Evolutionary conservation across 495 filamentous ascomycete species (phyloP), one percentile per base, ranked within the genome.

Genomic region (Daldinia decipiens): DNA sequence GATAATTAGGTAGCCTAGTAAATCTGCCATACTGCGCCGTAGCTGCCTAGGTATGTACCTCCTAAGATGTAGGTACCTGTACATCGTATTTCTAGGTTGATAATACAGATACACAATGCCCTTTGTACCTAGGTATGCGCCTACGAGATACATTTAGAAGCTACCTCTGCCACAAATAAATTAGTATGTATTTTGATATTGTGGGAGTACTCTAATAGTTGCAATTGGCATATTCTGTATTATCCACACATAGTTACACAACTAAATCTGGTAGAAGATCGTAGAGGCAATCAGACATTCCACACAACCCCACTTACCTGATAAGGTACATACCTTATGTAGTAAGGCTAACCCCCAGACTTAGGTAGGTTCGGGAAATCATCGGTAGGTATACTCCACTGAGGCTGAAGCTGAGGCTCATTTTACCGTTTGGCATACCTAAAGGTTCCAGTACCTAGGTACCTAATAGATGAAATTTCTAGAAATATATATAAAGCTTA

Each of bases 341-440:
- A 24, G 21, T 66, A 66, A 71, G 68, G 68, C 68, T 66, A 58
- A 62, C 26, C 51, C 40, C 19, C 11, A 47, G 52, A 58, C 68
- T 61, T 27, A 27, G 1, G 0, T 27, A 66, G 17, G 40, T 56
- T 21, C 29, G 67, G 60, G 17, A 60, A 58, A 65, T 59, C 27
- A 21, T 50, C 61, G 50, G 51, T 11, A 52, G 50, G 51, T 11
- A 52, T 45, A 27, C 40, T 19, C 43, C 51, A 39, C 68, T 65
- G 68, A 71, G 62, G 62, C 62, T 67, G 53, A 66, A 62, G 59
- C 36, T 59, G 53, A 54, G 64, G 54, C 64, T 72, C 40, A 60
- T 24, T 39, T 15, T 59, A 40, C 2, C 40, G 17, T 50, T 67
- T 61, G 57, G 50, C 65, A 56, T 61, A n/a, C n/a, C n/a, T n/a